Conservation (phyloP, 2,329 filamentous ascomycete species). For the Trichophyton schoenleinii region DNA sequence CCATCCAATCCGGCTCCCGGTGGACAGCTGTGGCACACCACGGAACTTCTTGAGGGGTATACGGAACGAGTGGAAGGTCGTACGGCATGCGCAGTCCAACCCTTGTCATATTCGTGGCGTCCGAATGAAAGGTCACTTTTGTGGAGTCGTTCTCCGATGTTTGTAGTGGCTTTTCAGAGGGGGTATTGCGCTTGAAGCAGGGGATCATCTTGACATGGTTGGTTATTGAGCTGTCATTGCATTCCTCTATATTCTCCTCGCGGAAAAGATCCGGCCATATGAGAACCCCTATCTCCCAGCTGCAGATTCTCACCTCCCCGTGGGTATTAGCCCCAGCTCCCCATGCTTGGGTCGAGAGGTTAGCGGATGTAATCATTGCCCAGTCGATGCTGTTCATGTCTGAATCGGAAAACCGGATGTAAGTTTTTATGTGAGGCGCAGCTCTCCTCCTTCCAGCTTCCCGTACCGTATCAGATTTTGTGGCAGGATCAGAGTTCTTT, state of each 20-base stretch:
- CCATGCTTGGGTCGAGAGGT: constrained; percentile 82
- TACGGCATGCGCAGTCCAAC: constrained; percentile 75
- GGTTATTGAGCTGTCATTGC: neutral
- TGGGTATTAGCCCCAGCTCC: constrained; percentile 56
- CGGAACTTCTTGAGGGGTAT: constrained; percentile 51
- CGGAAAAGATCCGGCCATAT: constrained; percentile 57
- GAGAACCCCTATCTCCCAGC: constrained; percentile 72
- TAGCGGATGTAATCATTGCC: constrained; percentile 84
- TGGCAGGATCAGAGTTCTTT: neutral
- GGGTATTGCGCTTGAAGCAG: constrained; percentile 51
- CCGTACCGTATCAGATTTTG: constrained; percentile 10
- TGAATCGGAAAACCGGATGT: constrained; percentile 49
- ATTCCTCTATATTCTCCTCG: constrained; percentile 8
- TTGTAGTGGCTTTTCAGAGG: constrained; percentile 19
- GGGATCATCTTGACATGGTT: constrained; percentile 48
- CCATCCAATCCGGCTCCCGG: constrained; percentile 49
- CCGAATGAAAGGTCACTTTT: neutral
- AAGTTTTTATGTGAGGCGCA: constrained; percentile 83
- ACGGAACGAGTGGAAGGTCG: constrained; percentile 58
- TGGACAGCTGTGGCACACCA: constrained; percentile 61
- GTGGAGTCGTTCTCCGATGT: neutral
- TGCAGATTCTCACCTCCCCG: constrained; percentile 58
- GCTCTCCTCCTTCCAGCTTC: constrained; percentile 54
- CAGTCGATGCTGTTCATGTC: constrained; percentile 52
- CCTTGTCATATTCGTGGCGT: constrained; percentile 18